Evolutionary conservation across 495 filamentous ascomycete species (phyloP).

Genomic region (Penicillium argentinense): DNA sequence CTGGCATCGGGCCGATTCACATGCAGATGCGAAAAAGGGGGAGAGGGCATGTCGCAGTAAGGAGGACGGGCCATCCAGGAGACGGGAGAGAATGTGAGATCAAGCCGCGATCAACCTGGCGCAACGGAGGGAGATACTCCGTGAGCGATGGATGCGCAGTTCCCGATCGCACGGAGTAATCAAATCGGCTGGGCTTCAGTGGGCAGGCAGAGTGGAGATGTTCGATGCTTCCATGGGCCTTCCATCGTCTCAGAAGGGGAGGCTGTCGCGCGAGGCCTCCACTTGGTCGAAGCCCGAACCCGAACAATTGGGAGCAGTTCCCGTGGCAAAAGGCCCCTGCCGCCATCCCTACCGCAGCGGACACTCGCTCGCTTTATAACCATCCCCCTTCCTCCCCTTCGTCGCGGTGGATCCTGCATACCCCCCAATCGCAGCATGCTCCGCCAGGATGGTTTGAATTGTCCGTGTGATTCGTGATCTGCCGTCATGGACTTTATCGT

Average conservation of each 20-base stretch:
- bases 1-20: no score
- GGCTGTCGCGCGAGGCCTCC: conserved; percentile 9
- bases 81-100: no score
- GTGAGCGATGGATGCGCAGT: no score
- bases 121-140: no score
- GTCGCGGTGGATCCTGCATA: conserved; percentile 23
- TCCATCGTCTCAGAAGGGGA: conserved; percentile 20
- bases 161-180: no score
- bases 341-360: neutral
- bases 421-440: conserved; percentile 35
- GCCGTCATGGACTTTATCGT: conserved; percentile 51
- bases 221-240: conserved; percentile 24
- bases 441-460: conserved; percentile 38
- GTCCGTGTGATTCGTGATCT: conserved; percentile 27
- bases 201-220: conserved; percentile 7
- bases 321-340: conserved; percentile 19
- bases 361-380: neutral
- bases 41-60: no score
- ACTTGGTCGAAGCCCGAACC: conserved; percentile 16
- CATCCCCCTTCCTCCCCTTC: neutral
- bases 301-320: conserved; percentile 15
- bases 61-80: no score
- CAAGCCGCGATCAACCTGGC: no score
- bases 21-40: no score
- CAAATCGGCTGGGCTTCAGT: conserved; percentile 19